Evolutionary conservation across 2,329 filamentous ascomycete species (phyloP).

Genomic region (Arthrobotrys conoides): DNA sequence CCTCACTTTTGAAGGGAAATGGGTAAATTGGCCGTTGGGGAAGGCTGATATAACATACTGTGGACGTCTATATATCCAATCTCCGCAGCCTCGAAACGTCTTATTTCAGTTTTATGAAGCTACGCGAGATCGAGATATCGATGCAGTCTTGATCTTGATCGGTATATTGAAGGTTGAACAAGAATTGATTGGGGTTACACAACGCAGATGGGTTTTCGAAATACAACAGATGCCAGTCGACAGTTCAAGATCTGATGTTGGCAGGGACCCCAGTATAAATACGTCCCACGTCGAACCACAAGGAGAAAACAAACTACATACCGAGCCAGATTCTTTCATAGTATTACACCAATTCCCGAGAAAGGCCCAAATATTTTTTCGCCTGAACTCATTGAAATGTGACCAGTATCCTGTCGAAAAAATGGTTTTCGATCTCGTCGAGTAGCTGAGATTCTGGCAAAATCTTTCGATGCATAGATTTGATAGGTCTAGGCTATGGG

Average conservation of each 20-base stretch:
- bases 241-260: neutral
- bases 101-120: neutral
- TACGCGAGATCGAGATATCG: neutral
- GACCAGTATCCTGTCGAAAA: neutral
- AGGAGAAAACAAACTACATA: neutral
- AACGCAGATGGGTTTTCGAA: slow-evolving; percentile 31
- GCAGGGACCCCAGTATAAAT: slow-evolving; percentile 22
- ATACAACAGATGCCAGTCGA: slow-evolving; percentile 31
- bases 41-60: neutral
- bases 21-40: slow-evolving; percentile 23
- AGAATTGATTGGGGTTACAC: slow-evolving; percentile 17
- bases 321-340: no score
- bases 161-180: neutral
- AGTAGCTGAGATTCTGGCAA: neutral
- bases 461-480: neutral
- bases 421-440: slow-evolving; percentile 5
- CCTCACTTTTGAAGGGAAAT: neutral
- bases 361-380: no score
- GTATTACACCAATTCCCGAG: neutral
- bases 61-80: slow-evolving; percentile 1
- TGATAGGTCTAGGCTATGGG: neutral
- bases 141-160: no score
- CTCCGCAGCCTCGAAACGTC: neutral
- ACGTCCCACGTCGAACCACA: slow-evolving; percentile 22
- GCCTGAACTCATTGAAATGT: neutral